Evolutionary conservation across 1,139 yeast species (phyloP), one percentile per base, ranked within the genome.

Genomic region (Eremothecium cymbalariae): DNA sequence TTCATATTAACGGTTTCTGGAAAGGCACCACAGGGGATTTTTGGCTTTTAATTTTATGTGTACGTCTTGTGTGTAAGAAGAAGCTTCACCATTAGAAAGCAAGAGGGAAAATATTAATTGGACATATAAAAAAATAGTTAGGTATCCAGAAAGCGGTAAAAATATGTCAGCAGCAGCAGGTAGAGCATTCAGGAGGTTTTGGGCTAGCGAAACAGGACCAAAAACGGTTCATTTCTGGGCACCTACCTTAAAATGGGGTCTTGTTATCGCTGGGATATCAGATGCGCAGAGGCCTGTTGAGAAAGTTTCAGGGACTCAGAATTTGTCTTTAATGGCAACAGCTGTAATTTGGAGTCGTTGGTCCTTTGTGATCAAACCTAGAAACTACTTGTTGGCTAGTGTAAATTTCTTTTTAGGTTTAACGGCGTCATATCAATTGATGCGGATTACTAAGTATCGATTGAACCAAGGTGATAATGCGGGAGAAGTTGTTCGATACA

Each of bases 261-360:
- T 90, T 44, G 97, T 88, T 20, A 52, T 85, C 49, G 97, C 97
- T 11, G 97, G 98, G 36, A 68, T 84, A 40, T 79, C 70, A 54
- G 98, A 90, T 60, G 66, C 81, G 43, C 72, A 74, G 48, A 77
- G 97, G 63, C 97, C 97, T 3, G 95, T 85, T 27, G 96, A 88
- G 54, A 80, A 80, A 51, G 67, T 90, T 37, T 77, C 90, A 33
- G 95, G 96, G 38, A 80, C 95, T 18, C 98, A 90, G 61, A 95
- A 84, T 59, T 37, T 53, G 23, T 95, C 98, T 1, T 68, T 90
- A 40, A 71, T 83, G 50, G 90, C 90, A 32, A 90, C 98, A 1
- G 98, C 97, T 38, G 76, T 74, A 37, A 86, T 90, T 51, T 90
- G 98, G 98, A 90, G 98, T 30, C 77, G 98, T 59, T 90, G 98